Percentiles rank a stretch among this genome's conserved stretches.
Conservation (phyloP, 1,284 basidiomycete species). For the Microbotryomycetes sp. region DNA sequence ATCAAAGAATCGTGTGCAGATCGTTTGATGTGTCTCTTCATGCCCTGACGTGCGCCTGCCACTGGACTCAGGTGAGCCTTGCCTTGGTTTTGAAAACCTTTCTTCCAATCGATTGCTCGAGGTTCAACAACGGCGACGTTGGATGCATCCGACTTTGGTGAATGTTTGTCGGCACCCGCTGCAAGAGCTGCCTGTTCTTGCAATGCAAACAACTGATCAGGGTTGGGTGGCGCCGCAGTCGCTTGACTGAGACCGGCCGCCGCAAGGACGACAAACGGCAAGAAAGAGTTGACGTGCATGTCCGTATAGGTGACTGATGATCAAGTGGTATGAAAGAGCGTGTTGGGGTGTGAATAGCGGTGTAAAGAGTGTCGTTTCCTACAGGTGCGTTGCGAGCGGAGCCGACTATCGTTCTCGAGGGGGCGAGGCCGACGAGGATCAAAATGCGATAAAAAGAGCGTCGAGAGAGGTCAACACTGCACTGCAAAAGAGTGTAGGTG, state of each 20-base stretch:
- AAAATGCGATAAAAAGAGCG: no score
- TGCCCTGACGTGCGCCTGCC: background rate
- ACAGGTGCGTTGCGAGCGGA: no score
- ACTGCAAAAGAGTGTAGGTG: no score
- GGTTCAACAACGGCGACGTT: background rate
- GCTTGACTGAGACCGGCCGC: background rate
- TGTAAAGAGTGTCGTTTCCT: no score
- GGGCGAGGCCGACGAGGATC: no score
- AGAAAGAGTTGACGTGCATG: no score
- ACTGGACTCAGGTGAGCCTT: background rate
- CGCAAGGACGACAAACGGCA: no score
- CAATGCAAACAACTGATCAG: slow-evolving; percentile 9
- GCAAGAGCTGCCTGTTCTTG: slow-evolving; percentile 5
- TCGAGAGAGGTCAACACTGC: no score
- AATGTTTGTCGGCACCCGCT: background rate
- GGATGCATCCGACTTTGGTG: background rate
- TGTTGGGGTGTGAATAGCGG: no score
- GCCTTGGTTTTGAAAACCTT: background rate
- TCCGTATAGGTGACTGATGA: no score
- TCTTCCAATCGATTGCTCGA: background rate
- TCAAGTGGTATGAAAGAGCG: no score
- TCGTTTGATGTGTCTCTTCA: background rate
- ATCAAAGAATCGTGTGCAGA: background rate
- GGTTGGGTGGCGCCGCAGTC: slow-evolving; percentile 13
- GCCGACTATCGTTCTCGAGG: no score